A percentile compares a stretch with the other conserved stretches of the same genome.
These are phyloP conservation scores for Pyrenophora tritici-repentis DNA, from an alignment of 2,329 filamentous ascomycete species.

Conservation along the genomic window DNA sequence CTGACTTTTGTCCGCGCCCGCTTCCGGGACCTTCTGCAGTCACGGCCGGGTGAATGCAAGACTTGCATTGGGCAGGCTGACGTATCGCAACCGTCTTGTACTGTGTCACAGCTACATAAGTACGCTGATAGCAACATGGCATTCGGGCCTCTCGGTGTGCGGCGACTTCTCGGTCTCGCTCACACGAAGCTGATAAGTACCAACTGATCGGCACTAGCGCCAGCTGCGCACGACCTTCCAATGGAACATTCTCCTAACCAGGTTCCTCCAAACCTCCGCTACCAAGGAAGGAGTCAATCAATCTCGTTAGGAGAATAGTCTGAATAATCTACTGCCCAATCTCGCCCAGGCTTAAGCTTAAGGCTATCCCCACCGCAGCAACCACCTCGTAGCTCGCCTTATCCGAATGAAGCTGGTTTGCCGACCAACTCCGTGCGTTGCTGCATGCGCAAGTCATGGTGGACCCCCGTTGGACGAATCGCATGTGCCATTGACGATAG, in stretches of 20 bases:
- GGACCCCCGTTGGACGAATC: conserved; percentile 2
- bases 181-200: background rate
- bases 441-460: conserved; percentile 1
- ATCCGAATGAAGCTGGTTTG: background rate
- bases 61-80: background rate
- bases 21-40: conserved; percentile 1
- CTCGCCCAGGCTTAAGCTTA: conserved; percentile 5
- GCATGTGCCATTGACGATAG: background rate
- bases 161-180: background rate
- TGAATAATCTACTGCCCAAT: conserved; percentile 6
- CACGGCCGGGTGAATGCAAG: conserved; percentile 4
- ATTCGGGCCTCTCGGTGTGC: background rate
- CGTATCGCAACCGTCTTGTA: too few relatives aligned
- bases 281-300: background rate
- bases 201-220: background rate
- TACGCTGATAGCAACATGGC: background rate
- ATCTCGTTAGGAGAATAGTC: conserved; percentile 2
- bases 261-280: conserved; percentile 3
- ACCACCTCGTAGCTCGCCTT: background rate
- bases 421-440: conserved; percentile 2
- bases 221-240: background rate
- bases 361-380: conserved; percentile 7
- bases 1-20: background rate
- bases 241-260: background rate
- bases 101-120: too few relatives aligned